Evolutionary conservation across 164 flowering plant species (phyloP).

Genomic region (Chimonanthus praecox): DNA sequence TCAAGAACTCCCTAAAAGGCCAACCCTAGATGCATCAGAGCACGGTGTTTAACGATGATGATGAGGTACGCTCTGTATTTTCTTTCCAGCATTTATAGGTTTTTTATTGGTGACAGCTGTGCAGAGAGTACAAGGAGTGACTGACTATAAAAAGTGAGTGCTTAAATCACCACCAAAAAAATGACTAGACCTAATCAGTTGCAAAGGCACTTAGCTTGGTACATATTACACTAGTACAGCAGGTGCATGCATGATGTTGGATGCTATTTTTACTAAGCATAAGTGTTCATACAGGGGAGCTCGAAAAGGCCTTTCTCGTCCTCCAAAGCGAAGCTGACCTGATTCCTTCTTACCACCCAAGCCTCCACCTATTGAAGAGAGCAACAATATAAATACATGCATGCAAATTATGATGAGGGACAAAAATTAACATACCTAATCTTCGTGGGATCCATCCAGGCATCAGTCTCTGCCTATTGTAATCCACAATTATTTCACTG

Average conservation of each 20-base stretch:
- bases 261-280: neutral
- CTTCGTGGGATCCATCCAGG: slow-evolving; percentile 98
- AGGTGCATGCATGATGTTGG: neutral
- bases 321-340: slow-evolving; percentile 98
- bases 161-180: too few relatives aligned
- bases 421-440: slow-evolving; percentile 53
- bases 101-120: too few relatives aligned
- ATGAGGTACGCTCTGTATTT: too few relatives aligned
- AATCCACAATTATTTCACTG: slow-evolving; percentile 83
- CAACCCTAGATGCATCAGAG: too few relatives aligned
- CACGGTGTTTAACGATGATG: too few relatives aligned
- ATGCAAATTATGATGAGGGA: neutral
- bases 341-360: slow-evolving; percentile 95
- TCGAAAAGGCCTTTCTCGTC: slow-evolving; percentile 94
- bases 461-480: slow-evolving; percentile 85
- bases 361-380: slow-evolving; percentile 68
- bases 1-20: too few relatives aligned
- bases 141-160: too few relatives aligned
- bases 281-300: slow-evolving; percentile 75
- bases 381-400: neutral
- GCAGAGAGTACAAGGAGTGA: too few relatives aligned
- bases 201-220: too few relatives aligned
- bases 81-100: too few relatives aligned
- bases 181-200: too few relatives aligned
- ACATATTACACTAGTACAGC: too few relatives aligned